These are phyloP conservation scores for Imleria badia DNA, from an alignment of 768 basidiomycete species.

Conservation along the genomic window DNA sequence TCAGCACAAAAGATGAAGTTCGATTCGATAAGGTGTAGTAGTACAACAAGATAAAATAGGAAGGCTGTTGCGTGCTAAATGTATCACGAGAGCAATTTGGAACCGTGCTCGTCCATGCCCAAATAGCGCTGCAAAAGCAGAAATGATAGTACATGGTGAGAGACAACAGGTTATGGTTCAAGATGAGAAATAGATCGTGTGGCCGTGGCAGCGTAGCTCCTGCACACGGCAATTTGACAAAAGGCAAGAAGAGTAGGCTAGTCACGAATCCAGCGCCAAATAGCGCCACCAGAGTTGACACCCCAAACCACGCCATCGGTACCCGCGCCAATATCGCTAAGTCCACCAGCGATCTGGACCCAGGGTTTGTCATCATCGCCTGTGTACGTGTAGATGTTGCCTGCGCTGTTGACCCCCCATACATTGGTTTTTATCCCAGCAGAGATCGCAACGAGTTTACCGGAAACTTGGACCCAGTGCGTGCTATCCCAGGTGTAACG, in stretches of 20 bases:
- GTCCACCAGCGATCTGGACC: not conserved
- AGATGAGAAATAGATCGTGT: not conserved
- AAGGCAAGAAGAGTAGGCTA: not conserved
- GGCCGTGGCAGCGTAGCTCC: not conserved
- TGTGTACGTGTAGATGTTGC: not conserved
- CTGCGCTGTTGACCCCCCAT: not conserved
- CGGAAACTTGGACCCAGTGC: not conserved
- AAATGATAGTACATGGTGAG: not conserved
- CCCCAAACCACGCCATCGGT: not conserved
- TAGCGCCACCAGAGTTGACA: not conserved
- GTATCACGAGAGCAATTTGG: not conserved
- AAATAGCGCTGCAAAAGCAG: not conserved
- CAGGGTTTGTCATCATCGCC: not conserved
- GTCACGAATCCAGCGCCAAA: not conserved
- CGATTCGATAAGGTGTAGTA: not conserved
- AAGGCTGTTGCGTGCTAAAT: not conserved
- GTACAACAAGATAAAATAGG: not conserved
- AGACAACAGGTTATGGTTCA: not conserved
- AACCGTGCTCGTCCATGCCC: not conserved
- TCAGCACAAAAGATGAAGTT: not conserved
- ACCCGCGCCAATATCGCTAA: not conserved
- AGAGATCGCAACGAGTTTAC: not conserved
- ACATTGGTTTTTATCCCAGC: not conserved
- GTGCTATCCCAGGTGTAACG: not conserved
- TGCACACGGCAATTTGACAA: not conserved